phyloP scores from a whole-genome alignment of 140 eudicot species.

The Oenanthe javanica region DNA sequence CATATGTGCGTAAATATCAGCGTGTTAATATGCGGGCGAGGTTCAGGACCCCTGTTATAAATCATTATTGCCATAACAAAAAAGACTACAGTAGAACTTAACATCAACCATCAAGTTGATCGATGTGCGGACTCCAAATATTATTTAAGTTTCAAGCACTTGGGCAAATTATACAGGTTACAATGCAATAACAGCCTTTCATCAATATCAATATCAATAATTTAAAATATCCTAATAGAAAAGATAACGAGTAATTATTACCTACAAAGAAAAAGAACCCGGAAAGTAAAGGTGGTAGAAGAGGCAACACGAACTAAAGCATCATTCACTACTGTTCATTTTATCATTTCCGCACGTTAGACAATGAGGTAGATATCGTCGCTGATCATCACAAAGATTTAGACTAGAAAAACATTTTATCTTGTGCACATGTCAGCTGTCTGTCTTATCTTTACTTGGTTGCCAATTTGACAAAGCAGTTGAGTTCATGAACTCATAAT shows the following conservation, averaged over 20 bases:
- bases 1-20: no score
- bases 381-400: not conserved
- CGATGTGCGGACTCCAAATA: not conserved
- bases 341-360: not conserved
- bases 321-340: not conserved
- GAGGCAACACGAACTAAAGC: not conserved
- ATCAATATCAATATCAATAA: not conserved
- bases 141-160: not conserved
- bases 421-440: constrained; percentile 28
- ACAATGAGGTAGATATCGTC: constrained; percentile 45
- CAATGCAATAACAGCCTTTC: not conserved
- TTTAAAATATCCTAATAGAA: not conserved
- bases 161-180: not conserved
- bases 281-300: not conserved
- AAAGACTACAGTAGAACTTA: not conserved
- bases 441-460: constrained; percentile 79
- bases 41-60: no score
- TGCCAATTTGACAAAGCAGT: not conserved
- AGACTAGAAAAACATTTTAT: not conserved
- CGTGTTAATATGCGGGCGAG: no score
- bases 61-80: not conserved
- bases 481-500: constrained; percentile 26
- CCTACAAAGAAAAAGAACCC: not conserved
- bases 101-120: not conserved
- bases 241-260: not conserved